phyloP scores from a whole-genome alignment of 176 grass and related monocot genomes.

The Miscanthus lutarioriparius region DNA sequence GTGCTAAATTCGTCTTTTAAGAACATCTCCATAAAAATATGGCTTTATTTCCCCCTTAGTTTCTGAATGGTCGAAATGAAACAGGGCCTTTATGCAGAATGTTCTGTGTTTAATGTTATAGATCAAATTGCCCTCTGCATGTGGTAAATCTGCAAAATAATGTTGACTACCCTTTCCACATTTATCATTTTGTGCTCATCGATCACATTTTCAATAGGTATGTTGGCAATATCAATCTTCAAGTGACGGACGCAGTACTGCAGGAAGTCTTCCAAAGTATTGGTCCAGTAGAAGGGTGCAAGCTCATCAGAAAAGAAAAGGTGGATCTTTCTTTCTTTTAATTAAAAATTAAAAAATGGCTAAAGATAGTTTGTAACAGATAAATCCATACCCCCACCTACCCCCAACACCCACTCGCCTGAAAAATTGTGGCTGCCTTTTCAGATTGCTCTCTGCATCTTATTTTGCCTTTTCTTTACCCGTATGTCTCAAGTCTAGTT shows the following conservation, averaged over 20 bases:
- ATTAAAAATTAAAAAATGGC: background rate
- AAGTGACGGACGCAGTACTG: conserved; percentile 73
- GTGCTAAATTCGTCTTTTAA: conserved; percentile 4
- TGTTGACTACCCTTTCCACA: background rate
- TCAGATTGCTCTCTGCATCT: background rate
- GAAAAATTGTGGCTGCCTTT: background rate
- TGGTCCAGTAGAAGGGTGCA: conserved; percentile 96
- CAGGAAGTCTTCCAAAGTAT: conserved; percentile 92
- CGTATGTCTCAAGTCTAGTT: background rate
- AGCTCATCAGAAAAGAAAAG: conserved; percentile 99
- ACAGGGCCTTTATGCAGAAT: background rate
- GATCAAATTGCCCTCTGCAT: conserved; percentile 12
- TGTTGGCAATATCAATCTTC: conserved; percentile 95
- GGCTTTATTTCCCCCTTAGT: background rate
- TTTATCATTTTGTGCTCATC: conserved; percentile 9
- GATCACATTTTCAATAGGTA: conserved; percentile 55
- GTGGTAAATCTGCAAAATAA: background rate
- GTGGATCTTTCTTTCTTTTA: conserved; percentile 29
- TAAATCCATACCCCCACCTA: background rate
- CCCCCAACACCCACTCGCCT: background rate
- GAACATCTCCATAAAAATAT: background rate
- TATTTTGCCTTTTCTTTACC: conserved; percentile 6
- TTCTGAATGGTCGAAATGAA: conserved; percentile 17
- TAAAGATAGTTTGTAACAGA: background rate
- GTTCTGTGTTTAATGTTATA: background rate